A percentile compares a stretch with the other conserved stretches of the same genome.
phyloP scores from a whole-genome alignment of 2,329 filamentous ascomycete genomes.

The Apiospora rasikravindrae region DNA sequence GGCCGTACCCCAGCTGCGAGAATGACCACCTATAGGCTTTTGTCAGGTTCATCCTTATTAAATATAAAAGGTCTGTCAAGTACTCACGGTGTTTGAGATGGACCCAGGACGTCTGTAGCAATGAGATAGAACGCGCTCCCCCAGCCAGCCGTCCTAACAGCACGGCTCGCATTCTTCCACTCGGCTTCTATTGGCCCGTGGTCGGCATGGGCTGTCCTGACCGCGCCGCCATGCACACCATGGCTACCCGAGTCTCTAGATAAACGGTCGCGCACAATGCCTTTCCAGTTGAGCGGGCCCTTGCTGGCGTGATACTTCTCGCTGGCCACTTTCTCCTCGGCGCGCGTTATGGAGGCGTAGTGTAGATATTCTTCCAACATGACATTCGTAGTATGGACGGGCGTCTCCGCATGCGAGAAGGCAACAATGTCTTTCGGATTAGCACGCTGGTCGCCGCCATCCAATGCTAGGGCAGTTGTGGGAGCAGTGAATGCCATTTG shows the following conservation, averaged over 20 bases:
- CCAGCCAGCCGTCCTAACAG: conserved; percentile 50
- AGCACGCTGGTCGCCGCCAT: not conserved
- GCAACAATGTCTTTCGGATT: not conserved
- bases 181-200: conserved; percentile 45
- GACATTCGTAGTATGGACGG: conserved; percentile 1
- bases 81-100: conserved; percentile 43
- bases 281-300: not conserved
- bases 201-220: not conserved
- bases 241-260: conserved; percentile 17
- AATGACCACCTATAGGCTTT: conserved; percentile 21
- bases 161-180: conserved; percentile 52
- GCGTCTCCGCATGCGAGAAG: not conserved
- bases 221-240: conserved; percentile 20
- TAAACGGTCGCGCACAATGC: not conserved
- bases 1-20: conserved; percentile 46
- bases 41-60: not conserved
- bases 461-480: not conserved
- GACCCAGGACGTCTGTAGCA: conserved; percentile 54
- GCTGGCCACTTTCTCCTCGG: conserved; percentile 24
- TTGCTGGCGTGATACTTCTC: not conserved
- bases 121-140: conserved; percentile 55
- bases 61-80: not conserved
- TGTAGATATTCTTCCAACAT: conserved; percentile 33
- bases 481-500: not conserved
- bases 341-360: conserved; percentile 30